Evolutionary conservation across 768 basidiomycete genomes (phyloP).

Genomic region (Leccinum sublutescens): DNA sequence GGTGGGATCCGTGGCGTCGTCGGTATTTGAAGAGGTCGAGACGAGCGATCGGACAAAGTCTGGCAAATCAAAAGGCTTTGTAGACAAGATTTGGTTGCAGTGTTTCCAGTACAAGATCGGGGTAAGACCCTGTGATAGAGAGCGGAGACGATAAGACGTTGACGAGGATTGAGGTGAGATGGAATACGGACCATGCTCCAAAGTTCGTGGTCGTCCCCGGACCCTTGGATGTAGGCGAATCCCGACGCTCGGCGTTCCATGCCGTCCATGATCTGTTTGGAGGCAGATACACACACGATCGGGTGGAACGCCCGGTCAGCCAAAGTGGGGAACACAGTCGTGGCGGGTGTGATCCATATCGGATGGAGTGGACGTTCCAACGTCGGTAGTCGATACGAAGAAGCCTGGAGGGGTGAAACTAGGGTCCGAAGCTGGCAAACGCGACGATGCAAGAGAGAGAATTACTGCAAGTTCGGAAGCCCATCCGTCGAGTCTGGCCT

Average conservation of each 20-base stretch:
- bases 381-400: conserved; percentile 65
- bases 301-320: conserved; percentile 49
- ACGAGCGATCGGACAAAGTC: conserved; percentile 21
- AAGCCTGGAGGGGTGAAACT: conserved; percentile 43
- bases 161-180: background rate
- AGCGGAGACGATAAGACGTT: background rate
- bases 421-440: background rate
- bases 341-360: conserved; percentile 83
- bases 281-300: conserved; percentile 84
- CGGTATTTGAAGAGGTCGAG: background rate
- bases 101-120: conserved; percentile 71
- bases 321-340: conserved; percentile 43
- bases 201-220: conserved; percentile 92
- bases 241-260: conserved; percentile 62
- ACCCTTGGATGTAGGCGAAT: conserved; percentile 88
- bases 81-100: conserved; percentile 44
- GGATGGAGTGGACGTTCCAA: conserved; percentile 72
- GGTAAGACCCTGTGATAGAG: conserved; percentile 60
- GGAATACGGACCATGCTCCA: conserved; percentile 67
- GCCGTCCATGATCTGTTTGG: conserved; percentile 61
- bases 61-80: conserved; percentile 50
- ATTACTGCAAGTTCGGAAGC: conserved; percentile 62
- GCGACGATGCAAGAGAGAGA: background rate
- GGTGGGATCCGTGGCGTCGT: background rate
- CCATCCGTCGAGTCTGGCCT: conserved; percentile 62